Evolutionary conservation across 306 rosid species (phyloP), one percentile per base, ranked within the genome.

Genomic region (Cicer judaicum): DNA sequence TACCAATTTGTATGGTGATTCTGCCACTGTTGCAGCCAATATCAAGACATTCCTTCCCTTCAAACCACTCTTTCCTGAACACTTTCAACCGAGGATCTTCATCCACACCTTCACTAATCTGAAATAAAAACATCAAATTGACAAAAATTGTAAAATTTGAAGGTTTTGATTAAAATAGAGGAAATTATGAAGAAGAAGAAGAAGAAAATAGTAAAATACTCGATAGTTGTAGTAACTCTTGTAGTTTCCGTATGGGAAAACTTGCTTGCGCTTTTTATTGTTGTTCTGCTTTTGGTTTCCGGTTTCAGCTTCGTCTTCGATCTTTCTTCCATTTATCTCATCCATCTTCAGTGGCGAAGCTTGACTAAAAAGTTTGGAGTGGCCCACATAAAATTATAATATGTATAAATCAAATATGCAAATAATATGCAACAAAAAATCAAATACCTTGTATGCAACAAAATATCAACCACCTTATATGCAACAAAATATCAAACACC

Each of bases 1-100:
- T 91, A 89, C 97, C 97, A 65, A 94, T 94, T 39, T 87, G 88
- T 48, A 90, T 90, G 65, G 99, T 91, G 64, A 94, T 80, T 11
- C 82, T 47, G 38, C 96, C 98, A 77, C 57, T 84, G 52, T 94
- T 94, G 87, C 99, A 91, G 64, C 97, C 96, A 78, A 91, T 84
- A 73, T 94, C 99, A 66, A 94, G 95, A 69, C 97, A 94, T 21
- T 90, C 92, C 79, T 87, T 91, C 39, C 84, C 97, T 75, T 94
- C 79, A 81, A 91, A 92, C 97, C 99, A 94, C 56, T 88, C 99
- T 76, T 86, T 90, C 69, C 79, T 88, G 38, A 90, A 81, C 41
- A 87, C 89, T 73, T 85, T 87, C 81, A 94, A 67, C 13, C 99
- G 85, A 70, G 97, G 96, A 83, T 94, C 97, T 77, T 90, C 91